Conservation (phyloP, 2,329 filamentous ascomycete species). For the Aquanectria penicillioides region DNA sequence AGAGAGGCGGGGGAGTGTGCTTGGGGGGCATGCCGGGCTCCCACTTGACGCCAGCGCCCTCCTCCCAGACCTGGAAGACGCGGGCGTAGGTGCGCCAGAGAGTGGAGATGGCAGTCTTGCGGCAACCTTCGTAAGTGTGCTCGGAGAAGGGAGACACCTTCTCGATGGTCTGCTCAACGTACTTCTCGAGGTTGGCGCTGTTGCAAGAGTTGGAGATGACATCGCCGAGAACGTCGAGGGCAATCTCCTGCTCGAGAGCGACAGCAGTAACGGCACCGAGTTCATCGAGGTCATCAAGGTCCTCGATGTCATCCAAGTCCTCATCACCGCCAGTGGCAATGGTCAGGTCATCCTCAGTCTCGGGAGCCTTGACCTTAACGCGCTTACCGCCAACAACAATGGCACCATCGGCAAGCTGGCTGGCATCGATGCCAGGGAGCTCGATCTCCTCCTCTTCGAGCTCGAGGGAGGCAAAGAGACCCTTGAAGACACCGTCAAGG, state of each 20-base stretch:
- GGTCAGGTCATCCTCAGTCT: slow-evolving; percentile 65
- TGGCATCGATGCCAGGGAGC: slow-evolving; percentile 67
- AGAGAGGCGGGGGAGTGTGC: slow-evolving; percentile 82
- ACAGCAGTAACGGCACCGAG: slow-evolving; percentile 88
- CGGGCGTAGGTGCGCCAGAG: slow-evolving; percentile 94
- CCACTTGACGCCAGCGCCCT: slow-evolving; percentile 81
- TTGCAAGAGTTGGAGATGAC: slow-evolving; percentile 87
- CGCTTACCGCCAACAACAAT: slow-evolving; percentile 85
- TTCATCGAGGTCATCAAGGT: slow-evolving; percentile 85
- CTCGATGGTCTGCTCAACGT: slow-evolving; percentile 89
- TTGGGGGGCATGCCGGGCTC: slow-evolving; percentile 86
- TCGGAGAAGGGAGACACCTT: slow-evolving; percentile 83
- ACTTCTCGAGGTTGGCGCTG: slow-evolving; percentile 77
- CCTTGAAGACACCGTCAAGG: slow-evolving; percentile 80
- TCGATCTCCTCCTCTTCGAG: slow-evolving; percentile 90
- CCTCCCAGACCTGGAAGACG: slow-evolving; percentile 88
- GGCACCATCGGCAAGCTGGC: slow-evolving; percentile 77
- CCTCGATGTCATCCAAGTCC: slow-evolving; percentile 72
- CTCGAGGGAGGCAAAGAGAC: slow-evolving; percentile 85
- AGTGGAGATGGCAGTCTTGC: slow-evolving; percentile 90
- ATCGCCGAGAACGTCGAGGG: slow-evolving; percentile 93
- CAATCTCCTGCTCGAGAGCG: slow-evolving; percentile 96
- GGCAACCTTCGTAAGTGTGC: slow-evolving; percentile 91
- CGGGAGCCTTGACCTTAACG: slow-evolving; percentile 75
- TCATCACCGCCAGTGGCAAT: slow-evolving; percentile 65